A percentile compares a stretch with the other conserved stretches of the same genome.
These are phyloP conservation scores for Salix koriyanagi DNA, from an alignment of 345 rosid species.

Conservation along the genomic window DNA sequence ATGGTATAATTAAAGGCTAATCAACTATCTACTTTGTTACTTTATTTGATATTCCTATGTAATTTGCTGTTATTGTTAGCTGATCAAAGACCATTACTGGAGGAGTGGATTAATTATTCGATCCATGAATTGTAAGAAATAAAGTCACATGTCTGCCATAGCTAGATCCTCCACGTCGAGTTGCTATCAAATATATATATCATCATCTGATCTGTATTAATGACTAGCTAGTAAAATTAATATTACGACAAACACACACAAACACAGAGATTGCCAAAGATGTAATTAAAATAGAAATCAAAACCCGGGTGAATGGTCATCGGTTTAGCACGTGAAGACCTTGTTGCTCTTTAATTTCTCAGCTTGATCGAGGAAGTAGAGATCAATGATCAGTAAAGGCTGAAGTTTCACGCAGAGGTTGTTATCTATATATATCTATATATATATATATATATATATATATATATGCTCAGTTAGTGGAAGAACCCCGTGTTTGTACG, in stretches of 20 bases:
- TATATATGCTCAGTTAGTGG: neutral
- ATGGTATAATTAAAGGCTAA: too few relatives aligned
- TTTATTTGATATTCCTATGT: too few relatives aligned
- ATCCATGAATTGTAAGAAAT: too few relatives aligned
- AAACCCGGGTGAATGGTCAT: neutral
- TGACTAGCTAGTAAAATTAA: too few relatives aligned
- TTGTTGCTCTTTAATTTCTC: neutral
- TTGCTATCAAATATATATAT: too few relatives aligned
- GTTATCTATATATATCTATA: neutral
- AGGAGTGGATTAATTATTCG: neutral
- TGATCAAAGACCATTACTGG: neutral
- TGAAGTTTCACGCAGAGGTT: slow-evolving; percentile 2
- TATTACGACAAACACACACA: neutral
- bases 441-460: neutral
- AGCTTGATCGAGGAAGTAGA: neutral
- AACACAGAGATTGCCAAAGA: too few relatives aligned
- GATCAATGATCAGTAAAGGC: neutral
- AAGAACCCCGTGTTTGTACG: slow-evolving; percentile 8
- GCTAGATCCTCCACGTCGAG: too few relatives aligned
- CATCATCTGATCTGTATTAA: too few relatives aligned
- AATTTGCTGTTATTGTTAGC: neutral
- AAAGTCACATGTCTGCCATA: too few relatives aligned
- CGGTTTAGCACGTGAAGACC: slow-evolving; percentile 6
- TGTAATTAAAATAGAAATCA: too few relatives aligned
- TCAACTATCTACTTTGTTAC: neutral